Evolutionary conservation across 2,329 filamentous ascomycete species (phyloP).

Genomic region (Talaromyces funiculosus): DNA sequence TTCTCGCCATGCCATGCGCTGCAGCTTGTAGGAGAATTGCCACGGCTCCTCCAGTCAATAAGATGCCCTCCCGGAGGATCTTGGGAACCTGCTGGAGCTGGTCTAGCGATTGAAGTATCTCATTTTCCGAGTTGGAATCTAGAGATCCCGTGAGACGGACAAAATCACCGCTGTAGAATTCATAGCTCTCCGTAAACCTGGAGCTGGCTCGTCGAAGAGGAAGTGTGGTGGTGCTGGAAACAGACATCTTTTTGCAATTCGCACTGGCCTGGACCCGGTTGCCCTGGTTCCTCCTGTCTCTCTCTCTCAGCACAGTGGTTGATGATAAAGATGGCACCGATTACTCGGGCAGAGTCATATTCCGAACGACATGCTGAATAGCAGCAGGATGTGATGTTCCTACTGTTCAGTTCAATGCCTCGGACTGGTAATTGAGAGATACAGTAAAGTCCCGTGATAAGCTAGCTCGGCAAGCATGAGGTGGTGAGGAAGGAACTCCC

Average conservation of each 20-base stretch:
- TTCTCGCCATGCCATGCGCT: constrained; percentile 22
- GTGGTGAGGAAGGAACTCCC: neutral
- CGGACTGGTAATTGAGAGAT: neutral
- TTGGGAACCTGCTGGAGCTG: constrained; percentile 31
- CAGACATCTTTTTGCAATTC: neutral
- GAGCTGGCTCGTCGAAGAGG: constrained; percentile 7
- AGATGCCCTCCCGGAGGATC: constrained; percentile 31
- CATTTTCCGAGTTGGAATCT: constrained; percentile 10
- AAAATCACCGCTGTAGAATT: constrained; percentile 13
- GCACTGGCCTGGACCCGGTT: neutral
- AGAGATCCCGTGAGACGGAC: constrained; percentile 7
- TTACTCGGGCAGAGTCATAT: neutral
- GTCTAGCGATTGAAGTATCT: constrained; percentile 26
- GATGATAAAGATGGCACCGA: neutral
- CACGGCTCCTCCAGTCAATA: constrained; percentile 31
- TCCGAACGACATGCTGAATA: neutral
- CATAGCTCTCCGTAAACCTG: constrained; percentile 13
- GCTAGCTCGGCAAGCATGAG: neutral
- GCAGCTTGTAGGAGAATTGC: constrained; percentile 32
- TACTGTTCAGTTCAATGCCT: neutral
- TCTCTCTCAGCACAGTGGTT: neutral
- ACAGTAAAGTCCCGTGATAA: neutral
- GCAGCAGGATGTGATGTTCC: neutral
- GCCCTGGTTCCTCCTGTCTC: neutral
- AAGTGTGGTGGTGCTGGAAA: neutral